phyloP scores from a whole-genome alignment of 306 rosid species.

The Lupinus albus region DNA sequence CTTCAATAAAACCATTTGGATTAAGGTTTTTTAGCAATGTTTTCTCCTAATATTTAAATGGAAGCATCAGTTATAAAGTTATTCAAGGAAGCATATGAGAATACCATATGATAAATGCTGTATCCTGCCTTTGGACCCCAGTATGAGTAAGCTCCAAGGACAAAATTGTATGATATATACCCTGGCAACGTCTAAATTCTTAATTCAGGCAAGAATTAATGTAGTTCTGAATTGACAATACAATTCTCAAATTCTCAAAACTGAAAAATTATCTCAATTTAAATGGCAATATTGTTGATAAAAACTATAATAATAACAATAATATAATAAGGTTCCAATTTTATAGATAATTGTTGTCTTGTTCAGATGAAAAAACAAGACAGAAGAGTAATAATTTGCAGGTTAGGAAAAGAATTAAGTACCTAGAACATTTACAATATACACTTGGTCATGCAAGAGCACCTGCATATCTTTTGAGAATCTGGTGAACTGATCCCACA shows the following conservation, averaged over 20 bases:
- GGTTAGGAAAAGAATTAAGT: constrained; percentile 40
- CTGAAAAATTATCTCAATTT: constrained; percentile 2
- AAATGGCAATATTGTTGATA: constrained; percentile 4
- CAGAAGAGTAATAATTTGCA: background rate
- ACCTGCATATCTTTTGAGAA: constrained; percentile 68
- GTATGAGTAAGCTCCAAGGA: constrained; percentile 89
- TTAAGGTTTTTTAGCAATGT: background rate
- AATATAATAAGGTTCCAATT: background rate
- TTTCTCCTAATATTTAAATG: constrained; percentile 21
- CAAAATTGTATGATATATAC: constrained; percentile 80
- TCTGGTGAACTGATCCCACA: constrained; percentile 55
- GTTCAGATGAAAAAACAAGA: background rate
- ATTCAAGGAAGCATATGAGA: constrained; percentile 28
- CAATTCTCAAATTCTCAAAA: constrained; percentile 30
- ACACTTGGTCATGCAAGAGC: constrained; percentile 77
- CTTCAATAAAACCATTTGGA: constrained; percentile 21
- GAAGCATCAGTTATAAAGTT: constrained; percentile 6
- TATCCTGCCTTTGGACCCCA: constrained; percentile 99
- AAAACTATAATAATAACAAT: constrained; percentile 1
- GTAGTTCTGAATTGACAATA: constrained; percentile 24
- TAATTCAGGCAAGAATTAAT: constrained; percentile 20
- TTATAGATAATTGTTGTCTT: background rate
- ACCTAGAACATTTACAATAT: constrained; percentile 80
- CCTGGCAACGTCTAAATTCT: constrained; percentile 60
- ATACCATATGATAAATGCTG: constrained; percentile 87